Evolutionary conservation across 371 early-diverging fungal species (phyloP).

Genomic region (Mucor lusitanicus): DNA sequence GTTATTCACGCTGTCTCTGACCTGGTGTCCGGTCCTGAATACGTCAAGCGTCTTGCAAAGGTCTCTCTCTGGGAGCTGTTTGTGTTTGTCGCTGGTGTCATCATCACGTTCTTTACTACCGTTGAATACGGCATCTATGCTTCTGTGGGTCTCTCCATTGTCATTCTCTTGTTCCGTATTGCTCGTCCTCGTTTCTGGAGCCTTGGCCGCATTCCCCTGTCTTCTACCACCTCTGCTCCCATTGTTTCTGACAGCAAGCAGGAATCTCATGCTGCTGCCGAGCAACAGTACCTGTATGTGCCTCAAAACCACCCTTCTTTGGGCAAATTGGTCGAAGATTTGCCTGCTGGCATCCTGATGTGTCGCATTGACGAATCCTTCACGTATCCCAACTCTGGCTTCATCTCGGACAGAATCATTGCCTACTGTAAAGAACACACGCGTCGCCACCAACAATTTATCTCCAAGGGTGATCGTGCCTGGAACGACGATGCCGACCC

Average conservation of each 20-base stretch:
- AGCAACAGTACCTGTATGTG: constrained; percentile 43
- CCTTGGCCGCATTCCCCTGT: constrained; percentile 44
- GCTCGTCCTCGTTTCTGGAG: constrained; percentile 67
- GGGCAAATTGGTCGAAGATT: constrained; percentile 31
- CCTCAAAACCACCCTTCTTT: constrained; percentile 44
- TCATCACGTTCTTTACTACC: constrained; percentile 68
- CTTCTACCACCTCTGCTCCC: neutral
- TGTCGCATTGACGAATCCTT: constrained; percentile 66
- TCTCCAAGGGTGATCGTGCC: constrained; percentile 45
- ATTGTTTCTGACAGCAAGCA: constrained; percentile 1
- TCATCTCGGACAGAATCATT: constrained; percentile 51
- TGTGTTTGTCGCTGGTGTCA: constrained; percentile 53
- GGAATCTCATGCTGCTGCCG: neutral
- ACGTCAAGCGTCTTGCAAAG: constrained; percentile 37
- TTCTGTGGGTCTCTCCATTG: constrained; percentile 62
- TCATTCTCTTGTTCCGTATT: constrained; percentile 67
- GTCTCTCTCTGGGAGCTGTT: constrained; percentile 60
- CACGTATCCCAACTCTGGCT: constrained; percentile 71
- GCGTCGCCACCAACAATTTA: constrained; percentile 20
- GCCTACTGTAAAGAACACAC: constrained; percentile 41
- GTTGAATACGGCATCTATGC: constrained; percentile 77
- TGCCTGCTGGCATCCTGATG: constrained; percentile 64
- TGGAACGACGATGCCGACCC: constrained; percentile 52
- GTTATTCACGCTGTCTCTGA: constrained; percentile 77
- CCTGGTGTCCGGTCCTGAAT: constrained; percentile 48